Evolutionary conservation across 2,329 filamentous ascomycete species (phyloP).

Genomic region (Incumbomyces delicatus): DNA sequence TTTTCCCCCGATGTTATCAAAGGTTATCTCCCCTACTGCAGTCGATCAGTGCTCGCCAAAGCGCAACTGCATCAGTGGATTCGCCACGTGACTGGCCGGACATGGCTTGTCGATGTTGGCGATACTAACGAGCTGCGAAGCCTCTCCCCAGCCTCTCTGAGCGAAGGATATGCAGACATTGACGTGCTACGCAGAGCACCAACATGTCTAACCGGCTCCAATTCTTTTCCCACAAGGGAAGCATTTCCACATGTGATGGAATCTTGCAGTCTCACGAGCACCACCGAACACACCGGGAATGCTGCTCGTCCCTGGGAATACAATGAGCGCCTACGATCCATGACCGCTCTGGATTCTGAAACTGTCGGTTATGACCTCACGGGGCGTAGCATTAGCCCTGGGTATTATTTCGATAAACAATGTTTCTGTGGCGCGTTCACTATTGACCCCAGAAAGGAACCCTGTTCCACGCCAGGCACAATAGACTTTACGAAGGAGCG

Average conservation of each 20-base stretch:
- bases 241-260: slow-evolving; percentile 23
- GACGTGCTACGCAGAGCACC: slow-evolving; percentile 22
- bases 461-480: slow-evolving; percentile 16
- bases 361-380: slow-evolving; percentile 27
- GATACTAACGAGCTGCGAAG: slow-evolving; percentile 23
- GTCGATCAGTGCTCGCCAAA: slow-evolving; percentile 26
- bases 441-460: slow-evolving; percentile 13
- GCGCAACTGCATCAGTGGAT: slow-evolving; percentile 27
- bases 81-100: slow-evolving; percentile 21
- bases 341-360: slow-evolving; percentile 25
- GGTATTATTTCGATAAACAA: slow-evolving; percentile 25
- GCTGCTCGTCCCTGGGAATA: slow-evolving; percentile 28
- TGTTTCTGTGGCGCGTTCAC: slow-evolving; percentile 25
- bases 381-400: slow-evolving; percentile 11
- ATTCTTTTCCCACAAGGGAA: slow-evolving; percentile 19
- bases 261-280: slow-evolving; percentile 24
- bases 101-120: slow-evolving; percentile 26
- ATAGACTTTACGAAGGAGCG: slow-evolving; percentile 23
- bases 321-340: slow-evolving; percentile 19
- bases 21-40: slow-evolving; percentile 23
- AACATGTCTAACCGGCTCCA: slow-evolving; percentile 22
- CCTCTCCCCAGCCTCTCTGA: slow-evolving; percentile 23
- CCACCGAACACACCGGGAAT: slow-evolving; percentile 24
- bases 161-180: slow-evolving; percentile 21
- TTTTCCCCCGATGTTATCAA: slow-evolving; percentile 23